These are phyloP conservation scores for Heliocybe sulcata DNA, from an alignment of 1,284 basidiomycete species.

Conservation along the genomic window DNA sequence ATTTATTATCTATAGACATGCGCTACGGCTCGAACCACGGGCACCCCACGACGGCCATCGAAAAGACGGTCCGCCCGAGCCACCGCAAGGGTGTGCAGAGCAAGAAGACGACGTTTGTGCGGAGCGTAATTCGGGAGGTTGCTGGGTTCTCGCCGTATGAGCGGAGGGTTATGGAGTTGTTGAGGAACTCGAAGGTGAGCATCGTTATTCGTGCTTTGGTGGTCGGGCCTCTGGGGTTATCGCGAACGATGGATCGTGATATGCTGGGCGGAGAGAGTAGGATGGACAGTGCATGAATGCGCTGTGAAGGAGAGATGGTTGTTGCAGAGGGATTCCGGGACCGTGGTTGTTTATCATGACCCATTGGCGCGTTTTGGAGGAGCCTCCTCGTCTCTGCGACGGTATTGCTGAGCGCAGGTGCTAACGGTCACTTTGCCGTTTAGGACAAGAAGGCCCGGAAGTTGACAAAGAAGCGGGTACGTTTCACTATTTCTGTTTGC, in stretches of 20 bases:
- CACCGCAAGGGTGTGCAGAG: constrained; percentile 90
- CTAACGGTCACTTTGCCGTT: neutral
- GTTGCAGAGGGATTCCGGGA: neutral
- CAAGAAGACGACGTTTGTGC: constrained; percentile 86
- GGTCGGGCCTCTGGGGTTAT: neutral
- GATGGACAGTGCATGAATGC: neutral
- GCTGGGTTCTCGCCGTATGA: constrained; percentile 99
- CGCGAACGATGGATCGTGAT: neutral
- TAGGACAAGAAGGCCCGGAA: constrained; percentile 98
- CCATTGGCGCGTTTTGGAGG: neutral
- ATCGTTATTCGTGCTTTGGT: neutral
- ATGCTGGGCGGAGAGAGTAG: neutral
- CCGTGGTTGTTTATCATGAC: too few species aligned
- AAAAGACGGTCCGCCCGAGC: constrained; percentile 75
- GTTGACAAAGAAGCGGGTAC: constrained; percentile 95
- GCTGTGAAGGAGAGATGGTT: neutral
- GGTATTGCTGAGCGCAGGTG: neutral
- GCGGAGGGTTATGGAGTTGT: constrained; percentile 96
- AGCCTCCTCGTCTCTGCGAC: neutral
- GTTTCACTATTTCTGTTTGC: constrained; percentile 22
- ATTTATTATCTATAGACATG: constrained; percentile 56
- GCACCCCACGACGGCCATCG: constrained; percentile 85
- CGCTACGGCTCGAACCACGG: constrained; percentile 91
- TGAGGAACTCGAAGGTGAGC: constrained; percentile 96
- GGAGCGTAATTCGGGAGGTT: constrained; percentile 89